Percentiles rank a stretch among this genome's conserved stretches.
Conservation (phyloP, 1,284 basidiomycete species). For the Ceratobasidium theobromae region DNA sequence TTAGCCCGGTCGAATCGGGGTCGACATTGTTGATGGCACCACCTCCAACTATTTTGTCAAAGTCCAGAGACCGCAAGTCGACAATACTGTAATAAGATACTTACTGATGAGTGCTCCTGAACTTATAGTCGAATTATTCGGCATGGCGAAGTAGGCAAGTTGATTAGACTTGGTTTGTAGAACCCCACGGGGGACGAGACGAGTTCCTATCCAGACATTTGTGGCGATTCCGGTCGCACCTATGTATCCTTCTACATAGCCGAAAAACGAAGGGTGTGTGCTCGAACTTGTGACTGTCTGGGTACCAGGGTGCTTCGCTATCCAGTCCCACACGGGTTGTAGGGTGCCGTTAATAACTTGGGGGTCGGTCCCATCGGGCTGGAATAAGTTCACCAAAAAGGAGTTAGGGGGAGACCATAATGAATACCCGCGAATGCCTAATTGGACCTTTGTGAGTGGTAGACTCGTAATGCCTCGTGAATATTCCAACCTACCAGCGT, state of each 20-base stretch:
- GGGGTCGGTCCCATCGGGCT: not conserved
- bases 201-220: not conserved
- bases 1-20: constrained; percentile 47
- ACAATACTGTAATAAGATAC: too few relatives aligned
- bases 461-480: too few relatives aligned
- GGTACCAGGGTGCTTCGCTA: not conserved
- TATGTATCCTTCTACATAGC: not conserved
- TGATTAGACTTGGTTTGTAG: not conserved
- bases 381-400: not conserved
- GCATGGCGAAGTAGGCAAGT: not conserved
- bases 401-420: not conserved
- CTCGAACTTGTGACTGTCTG: not conserved
- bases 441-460: not conserved
- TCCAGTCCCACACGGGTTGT: not conserved
- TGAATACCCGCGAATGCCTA: not conserved
- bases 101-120: not conserved
- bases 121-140: not conserved
- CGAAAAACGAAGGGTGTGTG: not conserved
- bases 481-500: not conserved
- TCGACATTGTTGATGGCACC: constrained; percentile 35
- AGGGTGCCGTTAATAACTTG: not conserved
- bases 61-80: too few relatives aligned
- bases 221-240: not conserved
- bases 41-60: constrained; percentile 24
- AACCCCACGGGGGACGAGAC: not conserved